Evolutionary conservation across 192 early-diverging fungal genomes (phyloP), one percentile per base, ranked within the genome.

Genomic region (Coemansia asiatica): DNA sequence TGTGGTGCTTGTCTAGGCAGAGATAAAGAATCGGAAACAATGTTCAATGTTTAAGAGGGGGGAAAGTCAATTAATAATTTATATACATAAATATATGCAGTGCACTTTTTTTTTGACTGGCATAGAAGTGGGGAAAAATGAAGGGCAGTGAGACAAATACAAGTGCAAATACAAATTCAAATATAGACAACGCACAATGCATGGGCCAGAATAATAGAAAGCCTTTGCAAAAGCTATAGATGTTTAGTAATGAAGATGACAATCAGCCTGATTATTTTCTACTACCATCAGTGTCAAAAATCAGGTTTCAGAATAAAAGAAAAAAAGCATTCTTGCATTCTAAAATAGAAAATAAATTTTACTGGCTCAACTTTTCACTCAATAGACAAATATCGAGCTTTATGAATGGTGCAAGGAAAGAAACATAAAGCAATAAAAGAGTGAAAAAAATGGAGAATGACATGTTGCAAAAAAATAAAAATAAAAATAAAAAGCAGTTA

Each of bases 1-100:
- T 81, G 73, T 81, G 79, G 59, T 74, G 79, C 60, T 76, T 76
- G 28, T 82, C 79, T 82, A 82, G 58, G 61, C 15, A 18, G 31
- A 61, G 40, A 56, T 23, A 50, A 56, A 8, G 40, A 31, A n/a
- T n/a, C n/a, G n/a, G 44, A 48, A 35, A 56, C 31, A 44, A 44
- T n/a, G n/a, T n/a, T n/a, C n/a, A n/a, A n/a, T n/a, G n/a, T n/a
- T n/a, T n/a, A n/a, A n/a, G n/a, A n/a, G n/a, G n/a, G n/a, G n/a
- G n/a, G n/a, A 44, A 12, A 12, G 40, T 12, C 5, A 44, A 44
- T n/a, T n/a, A n/a, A n/a, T n/a, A n/a, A n/a, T n/a, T n/a, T n/a
- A n/a, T n/a, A n/a, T n/a, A n/a, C n/a, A n/a, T n/a, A n/a, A n/a
- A n/a, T n/a, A 50, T 46, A 56, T 26, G 50, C 33, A 23, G 15